Base-by-base conservation (phyloP, 1,139 yeast species). In the Diutina ranongensis region DNA sequence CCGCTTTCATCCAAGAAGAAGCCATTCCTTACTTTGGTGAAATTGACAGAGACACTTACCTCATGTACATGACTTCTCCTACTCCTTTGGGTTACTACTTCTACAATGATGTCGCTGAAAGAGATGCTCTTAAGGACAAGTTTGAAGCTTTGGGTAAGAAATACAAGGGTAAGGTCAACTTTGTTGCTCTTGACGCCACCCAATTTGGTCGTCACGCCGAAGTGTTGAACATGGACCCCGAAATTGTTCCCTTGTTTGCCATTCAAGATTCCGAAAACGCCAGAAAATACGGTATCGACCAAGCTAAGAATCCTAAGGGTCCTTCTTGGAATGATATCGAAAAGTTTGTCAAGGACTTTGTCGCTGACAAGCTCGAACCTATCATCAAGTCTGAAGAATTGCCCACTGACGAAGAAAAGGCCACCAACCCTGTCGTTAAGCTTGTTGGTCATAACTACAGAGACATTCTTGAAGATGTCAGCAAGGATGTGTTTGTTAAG, bases 11-110 rank as follows among this genome's bases (percentile, higher is more conserved):
- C 55, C 67, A 71, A 50, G 67, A 70, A 51, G 95, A 89, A 69
- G 67, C 84, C 45, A 76, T 85, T 60, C 97, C 98, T 50, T 75
- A 77, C 60, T 83, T 92, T 58, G 97, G 97, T 58, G 97, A 89
- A 63, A 80, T 92, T 53, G 80, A 81, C 58, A 92, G 95, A 54
- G 74, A 77, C 49, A 83, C 95, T 52, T 92, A 83, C 74, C 69
- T 76, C 64, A 62, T 73, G 48, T 92, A 89, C 70, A 78, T 86
- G 75, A 66, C 75, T 49, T 69, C 88, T 46, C 75, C 79, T 44
- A 57, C 79, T 47, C 98, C 98, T 53, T 68, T 92, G 55, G 94
- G 87, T 49, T 92, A 88, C 73, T 79, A 85, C 62, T 94, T 92
- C 71, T 86, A 83, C 71, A 80, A 74, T 53, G 65, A 73, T 45